A percentile compares a stretch with the other conserved stretches of the same genome.
phyloP scores from a whole-genome alignment of 2,329 filamentous ascomycete species.

The Ascochyta clinopodiicola region DNA sequence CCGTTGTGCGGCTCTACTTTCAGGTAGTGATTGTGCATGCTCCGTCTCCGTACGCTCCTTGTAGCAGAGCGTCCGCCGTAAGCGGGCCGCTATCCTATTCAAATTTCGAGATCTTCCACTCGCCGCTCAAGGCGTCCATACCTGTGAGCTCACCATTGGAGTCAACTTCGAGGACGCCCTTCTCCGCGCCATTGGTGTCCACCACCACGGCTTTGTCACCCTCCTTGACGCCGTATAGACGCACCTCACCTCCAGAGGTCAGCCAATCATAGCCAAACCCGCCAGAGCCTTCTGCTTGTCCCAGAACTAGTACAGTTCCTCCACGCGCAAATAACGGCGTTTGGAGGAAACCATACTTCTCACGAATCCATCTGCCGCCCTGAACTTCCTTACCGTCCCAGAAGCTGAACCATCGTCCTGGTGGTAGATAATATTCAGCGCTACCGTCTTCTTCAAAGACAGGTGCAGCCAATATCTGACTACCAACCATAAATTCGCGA shows the following conservation, averaged over 20 bases:
- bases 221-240: conserved; percentile 46
- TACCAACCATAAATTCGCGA: conserved; percentile 76
- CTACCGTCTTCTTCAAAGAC: conserved; percentile 68
- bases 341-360: conserved; percentile 50
- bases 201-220: conserved; percentile 46
- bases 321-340: conserved; percentile 52
- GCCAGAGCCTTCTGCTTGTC: conserved; percentile 46
- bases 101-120: conserved; percentile 43
- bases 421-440: conserved; percentile 70
- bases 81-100: conserved; percentile 24
- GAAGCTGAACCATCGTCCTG: conserved; percentile 59
- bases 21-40: neutral
- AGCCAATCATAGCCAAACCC: conserved; percentile 53
- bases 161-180: conserved; percentile 39
- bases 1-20: conserved; percentile 1
- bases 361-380: conserved; percentile 54
- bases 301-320: conserved; percentile 50
- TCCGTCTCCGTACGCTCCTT: conserved; percentile 9
- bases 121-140: conserved; percentile 38
- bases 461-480: conserved; percentile 67
- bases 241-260: conserved; percentile 46
- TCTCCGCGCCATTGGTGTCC: conserved; percentile 39
- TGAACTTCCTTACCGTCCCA: conserved; percentile 52
- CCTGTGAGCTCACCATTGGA: conserved; percentile 39
- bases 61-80: conserved; percentile 2